Percentiles rank a stretch among this genome's conserved stretches.
These are phyloP conservation scores for Vitrella brassicaformis DNA, from an alignment of 73 alveolate species.

Conservation along the genomic window DNA sequence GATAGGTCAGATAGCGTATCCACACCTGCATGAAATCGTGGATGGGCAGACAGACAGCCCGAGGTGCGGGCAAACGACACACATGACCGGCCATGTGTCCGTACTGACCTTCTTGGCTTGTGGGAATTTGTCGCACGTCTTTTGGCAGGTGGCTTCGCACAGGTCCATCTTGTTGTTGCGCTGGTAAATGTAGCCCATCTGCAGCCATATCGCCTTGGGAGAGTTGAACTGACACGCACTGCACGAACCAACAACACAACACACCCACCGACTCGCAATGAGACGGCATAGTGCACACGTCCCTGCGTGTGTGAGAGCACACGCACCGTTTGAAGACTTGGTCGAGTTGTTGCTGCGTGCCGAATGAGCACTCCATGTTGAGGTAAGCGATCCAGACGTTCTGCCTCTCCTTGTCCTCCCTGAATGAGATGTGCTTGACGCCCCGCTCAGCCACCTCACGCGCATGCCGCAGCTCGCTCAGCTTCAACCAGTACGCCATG, in stretches of 20 bases:
- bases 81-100: too few relatives aligned
- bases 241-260: neutral
- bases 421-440: conserved; percentile 12
- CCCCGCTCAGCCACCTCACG: conserved; percentile 34
- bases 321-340: conserved; percentile 13
- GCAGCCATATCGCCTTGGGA: conserved; percentile 3
- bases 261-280: too few relatives aligned
- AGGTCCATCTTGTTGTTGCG: conserved; percentile 12
- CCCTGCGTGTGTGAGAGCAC: conserved; percentile 17
- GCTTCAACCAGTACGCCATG: conserved; percentile 27
- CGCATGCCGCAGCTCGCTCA: conserved; percentile 18
- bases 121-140: conserved; percentile 8
- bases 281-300: neutral
- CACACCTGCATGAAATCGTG: too few relatives aligned
- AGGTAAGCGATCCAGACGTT: conserved; percentile 28
- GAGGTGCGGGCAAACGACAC: too few relatives aligned
- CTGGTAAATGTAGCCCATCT: conserved; percentile 23
- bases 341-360: conserved; percentile 10
- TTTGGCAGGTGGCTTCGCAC: conserved; percentile 6
- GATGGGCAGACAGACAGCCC: too few relatives aligned
- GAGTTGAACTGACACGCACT: neutral
- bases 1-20: conserved; percentile 13
- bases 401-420: conserved; percentile 19
- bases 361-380: conserved; percentile 30
- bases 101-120: conserved; percentile 22